Evolutionary conservation across 2,329 filamentous ascomycete species (phyloP).

Genomic region (Fusarium subtropicale): DNA sequence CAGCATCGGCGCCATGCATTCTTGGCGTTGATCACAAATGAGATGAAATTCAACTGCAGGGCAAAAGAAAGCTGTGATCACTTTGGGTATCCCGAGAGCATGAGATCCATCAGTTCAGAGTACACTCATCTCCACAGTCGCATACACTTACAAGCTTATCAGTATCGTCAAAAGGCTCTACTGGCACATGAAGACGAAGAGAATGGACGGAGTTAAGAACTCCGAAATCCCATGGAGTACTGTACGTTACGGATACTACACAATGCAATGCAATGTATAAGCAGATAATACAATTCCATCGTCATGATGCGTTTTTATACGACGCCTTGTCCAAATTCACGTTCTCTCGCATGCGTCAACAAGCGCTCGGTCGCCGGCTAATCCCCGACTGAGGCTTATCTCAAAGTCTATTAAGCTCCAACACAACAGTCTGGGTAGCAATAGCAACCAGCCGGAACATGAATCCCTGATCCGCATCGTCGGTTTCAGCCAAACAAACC

Average conservation of each 20-base stretch:
- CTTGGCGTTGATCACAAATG: slow-evolving; percentile 28
- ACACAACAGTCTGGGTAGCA: neutral
- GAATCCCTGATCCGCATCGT: slow-evolving; percentile 5
- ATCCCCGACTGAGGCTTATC: slow-evolving; percentile 34
- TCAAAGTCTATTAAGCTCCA: slow-evolving; percentile 18
- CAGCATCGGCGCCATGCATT: slow-evolving; percentile 23
- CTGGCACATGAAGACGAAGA: slow-evolving; percentile 20
- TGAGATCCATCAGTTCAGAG: slow-evolving; percentile 16
- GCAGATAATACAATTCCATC: slow-evolving; percentile 16
- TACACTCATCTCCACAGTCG: slow-evolving; percentile 2
- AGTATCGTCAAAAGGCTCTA: neutral
- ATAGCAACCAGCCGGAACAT: slow-evolving; percentile 3
- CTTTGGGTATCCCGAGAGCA: slow-evolving; percentile 17
- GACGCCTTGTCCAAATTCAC: slow-evolving; percentile 29
- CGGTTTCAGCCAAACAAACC: slow-evolving; percentile 14
- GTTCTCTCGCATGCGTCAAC: slow-evolving; percentile 21
- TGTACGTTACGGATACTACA: neutral
- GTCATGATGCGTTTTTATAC: slow-evolving; percentile 36
- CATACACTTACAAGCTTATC: slow-evolving; percentile 11
- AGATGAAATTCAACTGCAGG: neutral
- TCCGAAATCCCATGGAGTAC: neutral
- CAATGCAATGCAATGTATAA: slow-evolving; percentile 15
- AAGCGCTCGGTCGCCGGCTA: slow-evolving; percentile 24
- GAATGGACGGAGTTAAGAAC: neutral
- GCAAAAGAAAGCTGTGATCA: slow-evolving; percentile 3